Evolutionary conservation across 352 stramenopile genomes (phyloP), one percentile per base, ranked within the genome.

Genomic region (Pythium phragmiticola): DNA sequence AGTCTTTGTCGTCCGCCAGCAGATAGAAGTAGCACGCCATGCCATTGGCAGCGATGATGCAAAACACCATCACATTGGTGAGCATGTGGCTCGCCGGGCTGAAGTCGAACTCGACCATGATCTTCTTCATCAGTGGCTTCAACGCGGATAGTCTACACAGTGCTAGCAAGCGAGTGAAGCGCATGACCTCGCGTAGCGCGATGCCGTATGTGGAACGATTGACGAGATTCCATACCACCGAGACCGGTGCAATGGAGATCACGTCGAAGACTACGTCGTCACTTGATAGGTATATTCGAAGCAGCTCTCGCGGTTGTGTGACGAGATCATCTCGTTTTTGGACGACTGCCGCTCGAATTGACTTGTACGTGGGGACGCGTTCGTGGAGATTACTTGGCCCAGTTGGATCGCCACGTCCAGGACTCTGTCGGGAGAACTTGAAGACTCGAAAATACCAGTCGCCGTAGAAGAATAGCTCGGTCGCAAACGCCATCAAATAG

Each of bases 21-120:
- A 86, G 54, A 50, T 85, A 91, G 59, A 88, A 91, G 17, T 85
- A 59, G 34, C 80, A 87, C 3, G 73, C 82, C n/a, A 76, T 76
- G 7, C 68, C 57, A 28, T 89, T 76, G n/a, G 72, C 65, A 3
- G 72, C 62, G 8, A 76, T 54, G 8, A 70, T 34, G 19, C 74
- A 84, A 48, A 86, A 73, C 2, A 84, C 42, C 3, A 86, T 55
- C 7, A 87, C 76, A 47, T 85, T 79, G 13, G 74, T 63, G 4
- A 89, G 58, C 48, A 89, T 48, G 0, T 72, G 76, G 26, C 60
- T 65, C 8, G 74, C 67, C 14, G 78, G 70, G 2, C 69, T 60
- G 9, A 84, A 69, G 12, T 73, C 78, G 21, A 71, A 58, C 37
- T 79, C 75, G 42, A 83, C 59, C 58, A 91, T 73, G 47, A 88